Evolutionary conservation across 805 yeast species (phyloP).

Genomic region (Metschnikowia lunata): DNA sequence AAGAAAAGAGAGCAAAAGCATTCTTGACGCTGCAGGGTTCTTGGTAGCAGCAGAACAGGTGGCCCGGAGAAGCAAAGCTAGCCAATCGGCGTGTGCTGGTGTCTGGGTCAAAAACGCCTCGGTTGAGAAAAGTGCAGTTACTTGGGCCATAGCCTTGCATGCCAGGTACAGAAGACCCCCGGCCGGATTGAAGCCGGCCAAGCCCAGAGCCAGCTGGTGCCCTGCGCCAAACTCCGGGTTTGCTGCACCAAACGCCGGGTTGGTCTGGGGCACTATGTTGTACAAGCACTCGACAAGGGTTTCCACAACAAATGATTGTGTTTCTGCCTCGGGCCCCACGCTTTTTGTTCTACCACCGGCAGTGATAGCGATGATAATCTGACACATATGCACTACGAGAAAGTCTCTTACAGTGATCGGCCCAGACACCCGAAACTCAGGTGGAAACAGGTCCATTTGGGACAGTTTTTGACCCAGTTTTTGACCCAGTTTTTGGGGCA

Average conservation of each 20-base stretch:
- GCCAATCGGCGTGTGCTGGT: slow-evolving; percentile 46
- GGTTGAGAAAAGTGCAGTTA: slow-evolving; percentile 37
- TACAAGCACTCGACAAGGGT: slow-evolving; percentile 57
- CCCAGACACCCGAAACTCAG: slow-evolving; percentile 41
- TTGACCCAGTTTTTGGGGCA: too few species aligned
- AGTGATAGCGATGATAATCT: slow-evolving; percentile 17
- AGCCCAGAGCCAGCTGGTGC: slow-evolving; percentile 15
- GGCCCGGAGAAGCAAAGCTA: slow-evolving; percentile 57
- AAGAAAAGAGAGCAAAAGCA: slow-evolving; percentile 48
- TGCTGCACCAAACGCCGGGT: slow-evolving; percentile 14
- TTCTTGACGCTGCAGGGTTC: slow-evolving; percentile 47
- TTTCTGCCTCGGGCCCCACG: slow-evolving; percentile 20
- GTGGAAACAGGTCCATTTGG: slow-evolving; percentile 49
- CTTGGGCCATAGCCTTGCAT: slow-evolving; percentile 41
- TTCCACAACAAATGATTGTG: slow-evolving; percentile 32
- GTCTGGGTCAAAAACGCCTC: slow-evolving; percentile 33
- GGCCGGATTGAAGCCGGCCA: slow-evolving; percentile 29
- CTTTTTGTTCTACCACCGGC: slow-evolving; percentile 19
- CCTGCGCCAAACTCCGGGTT: slow-evolving; percentile 3
- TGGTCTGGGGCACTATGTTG: slow-evolving; percentile 47
- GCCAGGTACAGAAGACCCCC: slow-evolving; percentile 52
- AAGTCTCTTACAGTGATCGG: slow-evolving; percentile 62
- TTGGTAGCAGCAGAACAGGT: slow-evolving; percentile 50
- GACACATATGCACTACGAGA: slow-evolving; percentile 49
- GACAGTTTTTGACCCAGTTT: slow-evolving; percentile 11